A percentile compares a stretch with the other conserved stretches of the same genome.
These are phyloP conservation scores for Aureobasidium leucospermi DNA, from an alignment of 2,329 filamentous ascomycete genomes.

Conservation along the genomic window DNA sequence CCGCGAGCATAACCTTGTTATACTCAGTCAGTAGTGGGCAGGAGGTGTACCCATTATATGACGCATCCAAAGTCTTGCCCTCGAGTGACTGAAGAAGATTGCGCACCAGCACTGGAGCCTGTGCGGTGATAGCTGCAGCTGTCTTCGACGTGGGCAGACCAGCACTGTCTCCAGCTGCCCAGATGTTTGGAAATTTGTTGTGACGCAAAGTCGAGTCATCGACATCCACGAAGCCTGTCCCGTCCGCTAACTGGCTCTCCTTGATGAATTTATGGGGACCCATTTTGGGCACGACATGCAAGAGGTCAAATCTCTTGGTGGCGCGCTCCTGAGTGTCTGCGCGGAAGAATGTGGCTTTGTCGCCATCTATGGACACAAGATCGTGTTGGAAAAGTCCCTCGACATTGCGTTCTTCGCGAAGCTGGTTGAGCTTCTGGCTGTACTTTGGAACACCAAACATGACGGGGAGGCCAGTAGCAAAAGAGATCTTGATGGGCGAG, in stretches of 20 bases:
- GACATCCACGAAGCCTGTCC: conserved; percentile 32
- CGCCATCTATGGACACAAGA: conserved; percentile 30
- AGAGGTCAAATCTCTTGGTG: conserved; percentile 29
- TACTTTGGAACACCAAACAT: conserved; percentile 38
- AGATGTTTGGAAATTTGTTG: conserved; percentile 32
- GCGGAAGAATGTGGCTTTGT: conserved; percentile 29
- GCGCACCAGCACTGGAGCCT: conserved; percentile 29
- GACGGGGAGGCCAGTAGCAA: conserved; percentile 32
- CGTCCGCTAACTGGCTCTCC: conserved; percentile 28
- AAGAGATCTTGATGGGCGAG: conserved; percentile 31
- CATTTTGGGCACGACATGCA: conserved; percentile 33
- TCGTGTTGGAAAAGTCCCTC: conserved; percentile 34
- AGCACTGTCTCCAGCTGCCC: conserved; percentile 33
- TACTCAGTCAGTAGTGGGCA: conserved; percentile 41
- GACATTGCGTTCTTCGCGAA: conserved; percentile 30
- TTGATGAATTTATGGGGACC: conserved; percentile 31
- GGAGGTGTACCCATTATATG: conserved; percentile 34
- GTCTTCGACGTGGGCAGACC: conserved; percentile 34
- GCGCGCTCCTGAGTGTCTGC: conserved; percentile 22
- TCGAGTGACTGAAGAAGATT: conserved; percentile 28
- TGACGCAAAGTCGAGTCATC: conserved; percentile 29
- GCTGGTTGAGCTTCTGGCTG: conserved; percentile 27
- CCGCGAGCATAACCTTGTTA: conserved; percentile 55
- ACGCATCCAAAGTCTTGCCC: conserved; percentile 22
- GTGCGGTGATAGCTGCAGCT: conserved; percentile 31